Evolutionary conservation across 176 grass and related monocot species (phyloP).

Genomic region (Paspalum notatum): DNA sequence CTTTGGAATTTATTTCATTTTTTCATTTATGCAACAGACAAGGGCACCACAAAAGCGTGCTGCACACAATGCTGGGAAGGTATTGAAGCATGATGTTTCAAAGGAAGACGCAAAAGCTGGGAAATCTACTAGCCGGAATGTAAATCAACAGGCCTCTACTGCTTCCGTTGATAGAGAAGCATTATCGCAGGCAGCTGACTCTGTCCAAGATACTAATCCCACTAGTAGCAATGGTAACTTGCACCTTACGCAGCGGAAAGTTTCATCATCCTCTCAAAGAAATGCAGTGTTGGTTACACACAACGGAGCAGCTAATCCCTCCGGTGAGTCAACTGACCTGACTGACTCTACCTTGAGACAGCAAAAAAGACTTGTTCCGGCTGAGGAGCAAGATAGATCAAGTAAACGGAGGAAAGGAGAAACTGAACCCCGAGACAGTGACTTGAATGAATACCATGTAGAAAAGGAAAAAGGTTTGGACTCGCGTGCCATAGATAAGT

Average conservation of each 20-base stretch:
- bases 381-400: slow-evolving; percentile 77
- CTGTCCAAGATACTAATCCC: slow-evolving; percentile 36
- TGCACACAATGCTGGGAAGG: slow-evolving; percentile 60
- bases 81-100: slow-evolving; percentile 62
- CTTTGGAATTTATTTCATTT: slow-evolving; percentile 32
- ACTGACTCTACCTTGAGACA: slow-evolving; percentile 59
- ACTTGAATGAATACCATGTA: slow-evolving; percentile 50
- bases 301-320: slow-evolving; percentile 45
- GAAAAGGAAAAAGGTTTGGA: slow-evolving; percentile 66
- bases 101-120: slow-evolving; percentile 80
- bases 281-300: slow-evolving; percentile 33
- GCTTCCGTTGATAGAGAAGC: slow-evolving; percentile 49
- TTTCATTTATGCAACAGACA: slow-evolving; percentile 53
- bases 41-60: slow-evolving; percentile 67
- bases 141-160: slow-evolving; percentile 56
- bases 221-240: slow-evolving; percentile 52
- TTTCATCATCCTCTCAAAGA: slow-evolving; percentile 53
- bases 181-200: slow-evolving; percentile 51
- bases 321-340: slow-evolving; percentile 48
- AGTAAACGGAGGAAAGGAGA: slow-evolving; percentile 88
- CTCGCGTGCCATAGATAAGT: slow-evolving; percentile 47
- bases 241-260: slow-evolving; percentile 35
- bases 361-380: slow-evolving; percentile 61
- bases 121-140: slow-evolving; percentile 61
- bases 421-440: slow-evolving; percentile 49